phyloP scores from a whole-genome alignment of 805 yeast genomes.

The Wickerhamiella kurtzmanii region DNA sequence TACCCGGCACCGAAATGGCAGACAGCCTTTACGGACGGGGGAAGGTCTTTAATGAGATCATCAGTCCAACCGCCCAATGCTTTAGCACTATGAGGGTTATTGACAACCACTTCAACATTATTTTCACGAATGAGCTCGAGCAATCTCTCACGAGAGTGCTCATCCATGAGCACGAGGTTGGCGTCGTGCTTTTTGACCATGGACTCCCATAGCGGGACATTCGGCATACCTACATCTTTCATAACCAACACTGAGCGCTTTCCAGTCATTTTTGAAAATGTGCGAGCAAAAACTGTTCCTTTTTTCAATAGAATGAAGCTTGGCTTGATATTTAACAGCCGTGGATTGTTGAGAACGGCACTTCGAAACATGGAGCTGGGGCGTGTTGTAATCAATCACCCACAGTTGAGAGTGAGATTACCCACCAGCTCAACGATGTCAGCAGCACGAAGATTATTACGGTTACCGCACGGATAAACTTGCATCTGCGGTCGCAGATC shows the following conservation, averaged over 20 bases:
- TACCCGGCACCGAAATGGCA: slow-evolving; percentile 48
- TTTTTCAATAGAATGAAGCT: too few species aligned
- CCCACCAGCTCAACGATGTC: too few species aligned
- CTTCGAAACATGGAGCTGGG: too few species aligned
- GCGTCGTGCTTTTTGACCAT: slow-evolving; percentile 31
- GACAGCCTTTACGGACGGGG: slow-evolving; percentile 31
- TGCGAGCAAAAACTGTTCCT: too few species aligned
- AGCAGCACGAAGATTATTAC: too few species aligned
- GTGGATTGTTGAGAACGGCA: too few species aligned
- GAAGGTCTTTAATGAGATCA: slow-evolving; percentile 30
- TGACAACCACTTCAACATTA: slow-evolving; percentile 30
- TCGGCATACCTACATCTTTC: slow-evolving; percentile 42
- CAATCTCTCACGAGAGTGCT: slow-evolving; percentile 31
- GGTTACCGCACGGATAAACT: too few species aligned
- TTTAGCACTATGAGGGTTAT: slow-evolving; percentile 31
- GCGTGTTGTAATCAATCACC: too few species aligned
- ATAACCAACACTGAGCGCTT: slow-evolving; percentile 46
- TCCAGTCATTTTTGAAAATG: slow-evolving; percentile 5
- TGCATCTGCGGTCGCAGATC: too few species aligned
- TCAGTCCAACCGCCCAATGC: slow-evolving; percentile 34
- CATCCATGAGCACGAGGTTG: slow-evolving; percentile 33
- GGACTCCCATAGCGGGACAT: slow-evolving; percentile 53
- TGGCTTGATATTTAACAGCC: too few species aligned
- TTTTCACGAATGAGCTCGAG: slow-evolving; percentile 27
- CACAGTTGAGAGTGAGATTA: too few species aligned